Evolutionary conservation across 345 rosid species (phyloP).

Genomic region (Arabidopsis thaliana): TAIR10.1 NC_003074.8:21641501-21642000

Average conservation of each 20-base stretch:
- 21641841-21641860: slow-evolving; percentile 20
- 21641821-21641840: not conserved
- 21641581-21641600: not conserved
- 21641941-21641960: slow-evolving; percentile 98
- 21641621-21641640: slow-evolving; percentile 13
- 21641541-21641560: slow-evolving; percentile 12
- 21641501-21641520: slow-evolving; percentile 98
- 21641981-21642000: slow-evolving; percentile 94
- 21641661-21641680: slow-evolving; percentile 9
- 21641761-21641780: slow-evolving; percentile 4
- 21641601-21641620: slow-evolving; percentile 21
- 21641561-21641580: slow-evolving; percentile 5
- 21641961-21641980: slow-evolving; percentile 93
- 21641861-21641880: slow-evolving; percentile 2
- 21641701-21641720: slow-evolving; percentile 2
- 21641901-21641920: slow-evolving; percentile 90
- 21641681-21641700: slow-evolving; percentile 3
- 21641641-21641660: slow-evolving; percentile 16
- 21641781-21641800: slow-evolving; percentile 12
- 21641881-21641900: slow-evolving; percentile 37
- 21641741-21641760: not conserved
- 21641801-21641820: slow-evolving; percentile 19
- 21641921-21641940: slow-evolving; percentile 98
- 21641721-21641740: not conserved
- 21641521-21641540: not conserved